Percentiles rank a stretch among this genome's conserved stretches.
Conservation (phyloP, 768 basidiomycete species). For the Austroboletus eburneus region DNA sequence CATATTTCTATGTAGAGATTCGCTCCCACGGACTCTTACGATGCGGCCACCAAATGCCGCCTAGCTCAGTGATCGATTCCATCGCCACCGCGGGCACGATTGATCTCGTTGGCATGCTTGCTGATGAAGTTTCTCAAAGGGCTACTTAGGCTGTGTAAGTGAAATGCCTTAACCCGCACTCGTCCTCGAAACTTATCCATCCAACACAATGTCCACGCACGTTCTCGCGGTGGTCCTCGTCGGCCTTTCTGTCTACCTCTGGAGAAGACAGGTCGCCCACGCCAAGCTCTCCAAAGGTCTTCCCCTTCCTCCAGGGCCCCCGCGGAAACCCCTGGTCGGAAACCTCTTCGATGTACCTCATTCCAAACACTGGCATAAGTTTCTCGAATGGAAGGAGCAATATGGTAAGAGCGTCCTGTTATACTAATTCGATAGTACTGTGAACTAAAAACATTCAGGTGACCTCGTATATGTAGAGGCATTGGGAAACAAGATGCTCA, state of each 20-base stretch:
- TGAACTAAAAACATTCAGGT: slow-evolving; percentile 11
- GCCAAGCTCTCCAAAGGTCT: slow-evolving; percentile 6
- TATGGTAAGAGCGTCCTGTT: slow-evolving; percentile 1
- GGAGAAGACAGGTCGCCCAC: not conserved
- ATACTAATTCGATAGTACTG: not conserved
- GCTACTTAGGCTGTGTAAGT: too few relatives aligned
- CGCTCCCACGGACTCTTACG: too few relatives aligned
- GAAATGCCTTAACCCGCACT: too few relatives aligned
- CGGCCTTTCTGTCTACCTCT: not conserved
- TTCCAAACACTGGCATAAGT: slow-evolving; percentile 6
- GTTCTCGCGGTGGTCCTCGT: not conserved
- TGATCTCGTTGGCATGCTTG: too few relatives aligned
- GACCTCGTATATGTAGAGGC: slow-evolving; percentile 28
- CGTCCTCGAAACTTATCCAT: too few relatives aligned
- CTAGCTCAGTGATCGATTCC: too few relatives aligned
- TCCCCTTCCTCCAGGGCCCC: slow-evolving; percentile 5
- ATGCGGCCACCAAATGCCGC: too few relatives aligned
- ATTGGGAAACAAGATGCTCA: slow-evolving; percentile 25
- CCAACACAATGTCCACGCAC: not conserved
- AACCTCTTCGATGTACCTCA: slow-evolving; percentile 10
- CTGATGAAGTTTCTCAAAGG: too few relatives aligned
- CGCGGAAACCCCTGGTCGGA: not conserved
- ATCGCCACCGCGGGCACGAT: too few relatives aligned
- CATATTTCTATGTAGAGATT: too few relatives aligned
- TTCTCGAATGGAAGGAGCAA: slow-evolving; percentile 7